A percentile compares a stretch with the other conserved stretches of the same genome.
These are phyloP conservation scores for Capsicum baccatum DNA, from an alignment of 257 asterid species.

Conservation along the genomic window DNA sequence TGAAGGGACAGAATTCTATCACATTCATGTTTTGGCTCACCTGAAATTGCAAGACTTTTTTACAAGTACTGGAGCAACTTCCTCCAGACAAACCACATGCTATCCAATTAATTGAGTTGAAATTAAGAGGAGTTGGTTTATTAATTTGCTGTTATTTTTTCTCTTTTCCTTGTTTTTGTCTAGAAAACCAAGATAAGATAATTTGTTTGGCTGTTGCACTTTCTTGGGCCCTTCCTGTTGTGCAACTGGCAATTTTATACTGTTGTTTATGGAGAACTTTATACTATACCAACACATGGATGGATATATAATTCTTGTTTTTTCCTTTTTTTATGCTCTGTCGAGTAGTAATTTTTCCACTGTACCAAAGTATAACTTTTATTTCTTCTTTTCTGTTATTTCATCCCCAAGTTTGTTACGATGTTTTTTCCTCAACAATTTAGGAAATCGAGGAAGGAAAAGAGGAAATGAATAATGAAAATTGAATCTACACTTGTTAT, in stretches of 20 bases:
- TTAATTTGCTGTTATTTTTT: neutral
- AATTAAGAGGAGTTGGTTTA: neutral
- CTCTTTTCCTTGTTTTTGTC: neutral
- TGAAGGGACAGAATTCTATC: conserved; percentile 10
- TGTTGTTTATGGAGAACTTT: neutral
- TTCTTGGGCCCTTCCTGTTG: neutral
- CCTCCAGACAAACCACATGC: conserved; percentile 26
- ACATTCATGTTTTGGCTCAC: conserved; percentile 27
- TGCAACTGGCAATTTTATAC: neutral
- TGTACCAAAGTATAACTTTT: neutral
- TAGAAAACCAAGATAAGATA: neutral
- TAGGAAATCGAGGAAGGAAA: neutral
- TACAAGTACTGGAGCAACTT: neutral
- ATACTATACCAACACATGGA: neutral
- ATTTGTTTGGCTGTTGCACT: neutral
- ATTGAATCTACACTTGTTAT: neutral
- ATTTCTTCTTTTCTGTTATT: neutral
- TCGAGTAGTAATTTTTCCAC: neutral
- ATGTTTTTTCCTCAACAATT: neutral
- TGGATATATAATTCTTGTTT: neutral
- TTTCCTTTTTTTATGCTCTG: neutral
- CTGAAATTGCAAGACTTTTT: conserved; percentile 11
- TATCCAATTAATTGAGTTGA: neutral
- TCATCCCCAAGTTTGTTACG: neutral
- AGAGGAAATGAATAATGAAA: neutral